phyloP scores from a whole-genome alignment of 2,329 filamentous ascomycete genomes.

The Arachnopeziza araneosa region DNA sequence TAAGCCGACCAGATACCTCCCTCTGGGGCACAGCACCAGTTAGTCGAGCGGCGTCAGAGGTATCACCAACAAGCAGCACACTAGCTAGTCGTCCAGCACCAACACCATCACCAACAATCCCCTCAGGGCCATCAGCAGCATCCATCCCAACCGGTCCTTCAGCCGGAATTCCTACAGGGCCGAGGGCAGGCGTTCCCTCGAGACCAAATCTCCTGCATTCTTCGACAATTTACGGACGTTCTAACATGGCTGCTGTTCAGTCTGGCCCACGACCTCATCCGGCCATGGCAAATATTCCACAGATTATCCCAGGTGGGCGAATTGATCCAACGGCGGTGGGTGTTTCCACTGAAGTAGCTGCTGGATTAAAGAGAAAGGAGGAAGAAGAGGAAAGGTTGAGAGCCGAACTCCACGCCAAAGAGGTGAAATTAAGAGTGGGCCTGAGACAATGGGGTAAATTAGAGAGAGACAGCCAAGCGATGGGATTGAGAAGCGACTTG shows the following conservation, averaged over 20 bases:
- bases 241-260: slow-evolving; percentile 8
- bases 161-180: slow-evolving; percentile 27
- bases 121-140: slow-evolving; percentile 16
- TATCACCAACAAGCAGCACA: background rate
- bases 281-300: slow-evolving; percentile 28
- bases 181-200: slow-evolving; percentile 24
- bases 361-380: slow-evolving; percentile 27
- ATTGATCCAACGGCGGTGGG: slow-evolving; percentile 29
- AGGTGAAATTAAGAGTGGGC: slow-evolving; percentile 28
- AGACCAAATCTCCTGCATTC: slow-evolving; percentile 22
- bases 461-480: slow-evolving; percentile 23
- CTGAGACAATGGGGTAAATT: slow-evolving; percentile 30
- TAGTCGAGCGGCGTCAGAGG: slow-evolving; percentile 18
- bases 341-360: slow-evolving; percentile 23
- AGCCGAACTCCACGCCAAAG: slow-evolving; percentile 26
- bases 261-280: slow-evolving; percentile 28
- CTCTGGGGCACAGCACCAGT: slow-evolving; percentile 26
- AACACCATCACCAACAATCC: slow-evolving; percentile 24
- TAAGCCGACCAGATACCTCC: slow-evolving; percentile 21
- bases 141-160: slow-evolving; percentile 27
- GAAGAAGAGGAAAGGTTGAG: slow-evolving; percentile 29
- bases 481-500: slow-evolving; percentile 28
- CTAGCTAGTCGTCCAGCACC: slow-evolving; percentile 18
- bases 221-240: slow-evolving; percentile 20
- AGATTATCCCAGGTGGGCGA: slow-evolving; percentile 28